Percentiles rank a stretch among this genome's conserved stretches.
Conservation (phyloP, 257 asterid species). For the Plantago major region DNA sequence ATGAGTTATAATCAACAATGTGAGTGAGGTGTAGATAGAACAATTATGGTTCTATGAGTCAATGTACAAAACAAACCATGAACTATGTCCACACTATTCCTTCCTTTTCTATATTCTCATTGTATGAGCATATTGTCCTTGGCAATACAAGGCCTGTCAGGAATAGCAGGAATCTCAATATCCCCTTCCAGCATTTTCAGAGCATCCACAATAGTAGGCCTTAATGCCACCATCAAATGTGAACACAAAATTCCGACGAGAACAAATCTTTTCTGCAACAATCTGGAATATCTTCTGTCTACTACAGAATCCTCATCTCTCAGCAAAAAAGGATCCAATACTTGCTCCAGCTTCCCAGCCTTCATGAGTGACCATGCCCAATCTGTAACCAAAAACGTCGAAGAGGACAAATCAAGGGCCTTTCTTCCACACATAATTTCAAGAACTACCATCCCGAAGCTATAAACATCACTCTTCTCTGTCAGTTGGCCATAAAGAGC, state of each 20-base stretch:
- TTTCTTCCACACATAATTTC: conserved; percentile 54
- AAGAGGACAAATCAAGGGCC: conserved; percentile 36
- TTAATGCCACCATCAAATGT: conserved; percentile 63
- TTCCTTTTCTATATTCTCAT: background rate
- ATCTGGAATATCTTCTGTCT: conserved; percentile 10
- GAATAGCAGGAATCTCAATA: conserved; percentile 45
- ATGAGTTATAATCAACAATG: too few relatives aligned
- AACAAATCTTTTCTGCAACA: conserved; percentile 50
- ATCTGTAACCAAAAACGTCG: conserved; percentile 44
- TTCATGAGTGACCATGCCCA: conserved; percentile 58
- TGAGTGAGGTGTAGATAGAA: too few relatives aligned
- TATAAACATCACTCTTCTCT: conserved; percentile 58
- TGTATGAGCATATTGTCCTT: conserved; percentile 11
- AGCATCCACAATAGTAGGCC: conserved; percentile 60
- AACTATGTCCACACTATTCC: background rate
- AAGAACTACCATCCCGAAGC: conserved; percentile 54
- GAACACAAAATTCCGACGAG: conserved; percentile 61
- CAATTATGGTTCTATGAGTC: background rate
- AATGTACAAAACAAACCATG: background rate
- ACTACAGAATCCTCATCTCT: conserved; percentile 18
- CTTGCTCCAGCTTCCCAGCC: conserved; percentile 36
- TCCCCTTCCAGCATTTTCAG: conserved; percentile 72
- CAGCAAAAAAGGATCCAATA: conserved; percentile 36
- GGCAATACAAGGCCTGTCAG: conserved; percentile 50
- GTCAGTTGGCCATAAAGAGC: conserved; percentile 62